phyloP scores from a whole-genome alignment of 164 flowering plant genomes.

The Amborella trichopoda region DNA sequence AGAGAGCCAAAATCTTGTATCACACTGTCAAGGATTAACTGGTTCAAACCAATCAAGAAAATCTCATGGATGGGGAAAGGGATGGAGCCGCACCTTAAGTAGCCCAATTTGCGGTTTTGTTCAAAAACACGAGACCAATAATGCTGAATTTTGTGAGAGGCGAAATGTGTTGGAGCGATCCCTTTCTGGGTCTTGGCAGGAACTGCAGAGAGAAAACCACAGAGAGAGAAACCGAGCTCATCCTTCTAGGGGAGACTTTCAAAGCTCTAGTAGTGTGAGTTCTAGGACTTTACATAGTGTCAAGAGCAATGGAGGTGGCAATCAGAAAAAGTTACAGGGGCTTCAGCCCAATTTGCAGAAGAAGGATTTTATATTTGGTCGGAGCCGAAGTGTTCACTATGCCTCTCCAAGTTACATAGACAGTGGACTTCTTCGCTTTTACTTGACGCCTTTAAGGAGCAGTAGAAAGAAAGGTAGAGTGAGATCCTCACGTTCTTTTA shows the following conservation, averaged over 20 bases:
- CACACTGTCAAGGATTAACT: not conserved
- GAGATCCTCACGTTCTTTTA: too few species aligned
- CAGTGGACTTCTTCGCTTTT: slow-evolving; percentile 14
- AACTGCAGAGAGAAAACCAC: slow-evolving; percentile 2
- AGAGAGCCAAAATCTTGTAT: slow-evolving; percentile 2
- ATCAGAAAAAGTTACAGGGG: not conserved
- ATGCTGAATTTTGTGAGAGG: too few species aligned
- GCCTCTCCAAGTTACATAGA: slow-evolving; percentile 10
- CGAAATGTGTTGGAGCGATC: slow-evolving; percentile 10
- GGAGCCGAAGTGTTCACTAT: slow-evolving; percentile 14
- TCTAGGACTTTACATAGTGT: not conserved
- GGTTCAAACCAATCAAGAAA: slow-evolving; percentile 5
- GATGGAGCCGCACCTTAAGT: slow-evolving; percentile 7
- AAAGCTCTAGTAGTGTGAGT: slow-evolving; percentile 1
- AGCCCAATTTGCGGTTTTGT: slow-evolving; percentile 11
- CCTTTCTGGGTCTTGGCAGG: slow-evolving; percentile 12
- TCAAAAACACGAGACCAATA: slow-evolving; percentile 9
- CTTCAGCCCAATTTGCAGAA: slow-evolving; percentile 2
- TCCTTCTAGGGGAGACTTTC: slow-evolving; percentile 1
- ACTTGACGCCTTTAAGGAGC: slow-evolving; percentile 14
- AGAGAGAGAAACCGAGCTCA: not conserved
- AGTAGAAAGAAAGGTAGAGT: too few species aligned
- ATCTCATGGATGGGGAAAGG: slow-evolving; percentile 10
- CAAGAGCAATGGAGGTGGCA: slow-evolving; percentile 1
- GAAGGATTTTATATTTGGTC: slow-evolving; percentile 6